Percentiles rank a stretch among this genome's conserved stretches.
Evolutionary conservation across 1,284 basidiomycete genomes (phyloP).

Genomic region (Clitocybe nebularis): DNA sequence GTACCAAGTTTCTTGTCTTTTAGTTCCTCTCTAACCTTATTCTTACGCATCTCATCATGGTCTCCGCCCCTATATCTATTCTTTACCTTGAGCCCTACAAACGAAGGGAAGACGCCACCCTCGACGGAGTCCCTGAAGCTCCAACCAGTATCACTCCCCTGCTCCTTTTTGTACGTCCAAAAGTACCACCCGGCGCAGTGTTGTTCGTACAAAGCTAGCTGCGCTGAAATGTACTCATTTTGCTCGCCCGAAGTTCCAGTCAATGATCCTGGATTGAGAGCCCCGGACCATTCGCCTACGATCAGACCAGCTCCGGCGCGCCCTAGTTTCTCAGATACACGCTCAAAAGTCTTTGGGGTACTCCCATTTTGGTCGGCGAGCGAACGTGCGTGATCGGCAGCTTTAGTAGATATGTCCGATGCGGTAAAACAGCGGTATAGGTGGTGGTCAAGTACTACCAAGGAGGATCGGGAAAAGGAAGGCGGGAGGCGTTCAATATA

Average conservation of each 20-base stretch:
- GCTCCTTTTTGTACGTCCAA: conserved; percentile 85
- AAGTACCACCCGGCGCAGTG: conserved; percentile 79
- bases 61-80: conserved; percentile 15
- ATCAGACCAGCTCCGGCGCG: conserved; percentile 56
- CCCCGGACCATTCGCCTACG: conserved; percentile 85
- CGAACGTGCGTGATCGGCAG: conserved; percentile 51
- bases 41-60: conserved; percentile 26
- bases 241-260: conserved; percentile 44
- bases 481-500: neutral
- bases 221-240: conserved; percentile 57
- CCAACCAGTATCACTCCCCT: conserved; percentile 73
- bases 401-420: conserved; percentile 55
- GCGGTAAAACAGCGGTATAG: conserved; percentile 81
- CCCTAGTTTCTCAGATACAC: conserved; percentile 41
- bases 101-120: conserved; percentile 56
- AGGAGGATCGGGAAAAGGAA: neutral
- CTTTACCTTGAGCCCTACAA: conserved; percentile 25
- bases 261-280: conserved; percentile 67
- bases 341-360: conserved; percentile 40
- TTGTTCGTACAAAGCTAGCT: conserved; percentile 67
- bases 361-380: conserved; percentile 38
- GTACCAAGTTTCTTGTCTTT: conserved; percentile 31
- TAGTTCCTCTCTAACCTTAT: conserved; percentile 27
- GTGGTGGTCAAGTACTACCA: conserved; percentile 72
- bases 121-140: conserved; percentile 67